Evolutionary conservation across 345 rosid species (phyloP), one percentile per base, ranked within the genome.

Genomic region (Turritis glabra): DNA sequence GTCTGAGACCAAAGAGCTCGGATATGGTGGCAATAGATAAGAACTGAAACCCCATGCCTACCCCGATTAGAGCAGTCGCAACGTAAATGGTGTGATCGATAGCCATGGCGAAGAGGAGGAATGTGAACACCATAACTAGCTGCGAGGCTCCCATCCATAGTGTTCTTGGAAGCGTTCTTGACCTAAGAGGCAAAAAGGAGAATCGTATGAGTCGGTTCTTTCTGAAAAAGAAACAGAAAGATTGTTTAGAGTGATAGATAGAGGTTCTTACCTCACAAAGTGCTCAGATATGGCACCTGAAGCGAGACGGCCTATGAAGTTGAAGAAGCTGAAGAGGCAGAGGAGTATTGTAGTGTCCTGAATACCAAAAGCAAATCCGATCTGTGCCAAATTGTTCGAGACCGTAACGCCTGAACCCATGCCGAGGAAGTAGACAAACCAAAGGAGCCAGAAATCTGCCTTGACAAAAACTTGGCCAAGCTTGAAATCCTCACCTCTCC

Each of bases 391-490:
- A 82, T 95, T 92, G 82, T 95, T 95, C 40, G 90, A 88, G 76
- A 92, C 85, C 0, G 99, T 92, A 33, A 90, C 83, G 25, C 99
- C 99, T 56, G 99, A 76, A 80, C 98, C 99, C 64, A 85, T 91
- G 51, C 98, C 99, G 1, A 90, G 86, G 82, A 95, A 95, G 75
- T 85, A 92, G 14, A 79, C 83, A 60, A 82, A 46, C 98, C 98
- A 92, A 48, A 95, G 98, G 71, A 96, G 97, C 99, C 99, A 96
- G 81, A 89, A 96, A 79, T 96, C 98, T 37, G 96, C 97, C 87
- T 92, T 92, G 69, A 88, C 68, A 51, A 90, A 79, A 62, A 88
- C 98, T 82, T 95, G 91, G 29, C 64, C 85, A 64, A 90, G 46
- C 77, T 86, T 89, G 79, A 89, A 92, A 68, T 92, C 97, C 75